phyloP scores from a whole-genome alignment of 1,284 basidiomycete genomes.

The Cystobasidium slooffiae region DNA sequence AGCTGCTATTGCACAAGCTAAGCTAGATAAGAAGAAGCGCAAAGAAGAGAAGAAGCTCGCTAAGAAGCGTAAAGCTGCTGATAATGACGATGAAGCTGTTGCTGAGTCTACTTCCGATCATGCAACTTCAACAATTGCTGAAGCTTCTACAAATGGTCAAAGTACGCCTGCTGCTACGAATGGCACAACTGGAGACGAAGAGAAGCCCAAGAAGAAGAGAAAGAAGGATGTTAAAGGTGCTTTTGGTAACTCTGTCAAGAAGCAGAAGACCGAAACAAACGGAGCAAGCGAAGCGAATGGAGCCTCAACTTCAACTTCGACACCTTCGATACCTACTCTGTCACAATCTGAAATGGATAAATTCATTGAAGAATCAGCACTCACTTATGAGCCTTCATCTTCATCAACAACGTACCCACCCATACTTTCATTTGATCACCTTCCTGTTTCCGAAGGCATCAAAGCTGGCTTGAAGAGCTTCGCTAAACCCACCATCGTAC shows the following conservation, averaged over 20 bases:
- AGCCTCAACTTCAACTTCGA: constrained; percentile 45
- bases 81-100: constrained; percentile 1
- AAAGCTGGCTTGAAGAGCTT: constrained; percentile 71
- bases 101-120: background rate
- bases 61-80: constrained; percentile 32
- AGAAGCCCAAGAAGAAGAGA: constrained; percentile 55
- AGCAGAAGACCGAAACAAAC: constrained; percentile 54
- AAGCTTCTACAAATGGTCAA: constrained; percentile 1
- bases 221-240: constrained; percentile 49
- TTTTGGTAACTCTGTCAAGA: constrained; percentile 51
- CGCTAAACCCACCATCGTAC: constrained; percentile 90
- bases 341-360: constrained; percentile 62
- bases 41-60: constrained; percentile 33
- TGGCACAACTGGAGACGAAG: constrained; percentile 19
- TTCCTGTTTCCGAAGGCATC: constrained; percentile 68
- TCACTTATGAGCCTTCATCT: constrained; percentile 68
- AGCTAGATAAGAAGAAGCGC: constrained; percentile 47
- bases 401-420: constrained; percentile 65
- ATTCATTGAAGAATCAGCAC: constrained; percentile 72
- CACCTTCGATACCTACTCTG: constrained; percentile 28
- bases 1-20: constrained; percentile 37
- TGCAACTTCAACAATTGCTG: background rate
- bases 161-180: constrained; percentile 33
- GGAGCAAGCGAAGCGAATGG: constrained; percentile 9
- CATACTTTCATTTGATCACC: constrained; percentile 76